A percentile compares a stretch with the other conserved stretches of the same genome.
Evolutionary conservation across 192 early-diverging fungal genomes (phyloP).

Genomic region (Ramicandelaber brevisporus): DNA sequence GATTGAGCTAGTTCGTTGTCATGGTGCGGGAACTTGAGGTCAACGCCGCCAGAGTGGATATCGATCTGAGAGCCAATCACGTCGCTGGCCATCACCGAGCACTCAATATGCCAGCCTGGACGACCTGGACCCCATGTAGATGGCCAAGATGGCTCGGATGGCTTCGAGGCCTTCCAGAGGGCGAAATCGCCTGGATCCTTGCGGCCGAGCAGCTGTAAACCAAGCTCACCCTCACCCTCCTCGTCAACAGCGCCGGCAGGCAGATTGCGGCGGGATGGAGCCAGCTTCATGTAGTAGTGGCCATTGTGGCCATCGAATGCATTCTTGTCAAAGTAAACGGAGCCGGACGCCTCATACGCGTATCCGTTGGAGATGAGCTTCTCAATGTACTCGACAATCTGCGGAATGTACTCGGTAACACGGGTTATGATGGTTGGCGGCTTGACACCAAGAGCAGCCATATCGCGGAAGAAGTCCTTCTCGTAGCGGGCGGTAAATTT

Average conservation of each 20-base stretch:
- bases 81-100: slow-evolving; percentile 92
- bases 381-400: slow-evolving; percentile 74
- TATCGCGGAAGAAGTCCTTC: slow-evolving; percentile 72
- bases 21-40: slow-evolving; percentile 94
- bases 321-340: slow-evolving; percentile 85
- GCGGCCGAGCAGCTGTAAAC: slow-evolving; percentile 35
- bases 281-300: slow-evolving; percentile 87
- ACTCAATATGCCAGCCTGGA: slow-evolving; percentile 99
- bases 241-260: slow-evolving; percentile 34
- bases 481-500: slow-evolving; percentile 87
- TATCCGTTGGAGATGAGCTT: slow-evolving; percentile 88
- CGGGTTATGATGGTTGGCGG: slow-evolving; percentile 72
- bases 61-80: slow-evolving; percentile 71
- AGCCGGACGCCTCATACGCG: slow-evolving; percentile 72
- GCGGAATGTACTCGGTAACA: slow-evolving; percentile 89
- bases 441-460: slow-evolving; percentile 72
- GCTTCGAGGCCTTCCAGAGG: slow-evolving; percentile 84
- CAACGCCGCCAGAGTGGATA: slow-evolving; percentile 87
- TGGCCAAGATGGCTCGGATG: slow-evolving; percentile 80
- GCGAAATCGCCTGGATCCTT: slow-evolving; percentile 66
- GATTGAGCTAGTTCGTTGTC: slow-evolving; percentile 94
- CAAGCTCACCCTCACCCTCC: slow-evolving; percentile 83
- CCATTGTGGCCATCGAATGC: slow-evolving; percentile 51
- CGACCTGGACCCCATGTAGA: slow-evolving; percentile 85
- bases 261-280: slow-evolving; percentile 62